A percentile compares a stretch with the other conserved stretches of the same genome.
phyloP scores from a whole-genome alignment of 139 green algal species.

The Chlorella sp. region DNA sequence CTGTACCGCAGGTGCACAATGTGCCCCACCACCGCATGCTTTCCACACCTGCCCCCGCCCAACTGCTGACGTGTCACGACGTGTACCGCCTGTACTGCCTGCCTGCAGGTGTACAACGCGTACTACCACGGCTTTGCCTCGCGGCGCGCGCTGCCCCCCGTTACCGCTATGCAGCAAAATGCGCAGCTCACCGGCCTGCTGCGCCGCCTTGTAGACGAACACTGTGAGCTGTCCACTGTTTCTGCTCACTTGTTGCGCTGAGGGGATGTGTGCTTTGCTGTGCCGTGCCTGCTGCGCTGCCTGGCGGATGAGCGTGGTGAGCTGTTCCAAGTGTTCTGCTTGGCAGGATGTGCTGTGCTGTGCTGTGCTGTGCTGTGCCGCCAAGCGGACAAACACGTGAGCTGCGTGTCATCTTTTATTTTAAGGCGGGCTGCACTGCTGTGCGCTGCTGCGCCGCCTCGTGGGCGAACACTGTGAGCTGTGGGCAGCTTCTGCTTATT shows the following conservation, averaged over 20 bases:
- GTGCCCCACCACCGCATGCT: neutral
- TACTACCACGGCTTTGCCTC: slow-evolving; percentile 84
- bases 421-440: no score
- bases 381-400: no score
- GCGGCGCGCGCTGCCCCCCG: slow-evolving; percentile 52
- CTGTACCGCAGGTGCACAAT: no score
- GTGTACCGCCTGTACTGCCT: neutral
- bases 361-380: no score
- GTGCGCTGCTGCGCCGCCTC: slow-evolving; percentile 84
- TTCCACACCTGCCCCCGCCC: neutral
- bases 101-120: slow-evolving; percentile 73
- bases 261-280: neutral
- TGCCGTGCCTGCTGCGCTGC: neutral
- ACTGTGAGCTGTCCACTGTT: slow-evolving; percentile 74
- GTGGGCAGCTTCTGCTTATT: neutral
- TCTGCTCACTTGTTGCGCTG: neutral
- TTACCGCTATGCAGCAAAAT: slow-evolving; percentile 75
- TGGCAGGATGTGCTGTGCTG: neutral
- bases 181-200: slow-evolving; percentile 76
- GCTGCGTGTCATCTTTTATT: no score
- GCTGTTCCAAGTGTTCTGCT: neutral
- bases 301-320: neutral
- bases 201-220: slow-evolving; percentile 84
- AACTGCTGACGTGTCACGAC: neutral
- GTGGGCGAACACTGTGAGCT: slow-evolving; percentile 82